Percentiles rank a stretch among this genome's conserved stretches.
Conservation (phyloP, 495 filamentous ascomycete genomes). For the Thozetella sp. region DNA sequence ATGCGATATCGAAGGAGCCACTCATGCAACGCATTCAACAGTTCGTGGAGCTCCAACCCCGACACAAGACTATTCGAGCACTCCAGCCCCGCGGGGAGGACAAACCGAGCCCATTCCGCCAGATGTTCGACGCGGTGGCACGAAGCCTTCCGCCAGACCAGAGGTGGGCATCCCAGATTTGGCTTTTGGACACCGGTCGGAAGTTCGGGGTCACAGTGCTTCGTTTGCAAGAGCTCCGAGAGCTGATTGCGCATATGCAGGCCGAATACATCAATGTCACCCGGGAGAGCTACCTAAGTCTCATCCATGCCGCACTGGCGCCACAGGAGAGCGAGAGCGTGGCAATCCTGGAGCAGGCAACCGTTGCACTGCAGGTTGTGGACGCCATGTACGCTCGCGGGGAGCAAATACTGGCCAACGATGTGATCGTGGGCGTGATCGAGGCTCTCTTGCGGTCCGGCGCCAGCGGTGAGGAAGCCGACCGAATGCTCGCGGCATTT, state of each 20-base stretch:
- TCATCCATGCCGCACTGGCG: constrained; percentile 33
- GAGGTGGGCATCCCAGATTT: constrained; percentile 30
- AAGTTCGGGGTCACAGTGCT: background rate
- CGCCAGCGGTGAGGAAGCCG: constrained; percentile 7
- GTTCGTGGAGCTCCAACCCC: background rate
- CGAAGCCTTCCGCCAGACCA: constrained; percentile 20
- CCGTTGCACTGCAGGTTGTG: constrained; percentile 29
- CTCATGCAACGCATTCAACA: background rate
- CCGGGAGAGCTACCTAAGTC: constrained; percentile 24
- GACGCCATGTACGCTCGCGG: constrained; percentile 39
- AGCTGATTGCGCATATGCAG: constrained; percentile 25
- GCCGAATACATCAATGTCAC: constrained; percentile 28
- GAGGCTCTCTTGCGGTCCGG: constrained; percentile 20
- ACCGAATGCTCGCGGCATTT: constrained; percentile 16
- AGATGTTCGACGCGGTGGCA: constrained; percentile 22
- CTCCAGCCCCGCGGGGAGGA: background rate
- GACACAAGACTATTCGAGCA: background rate
- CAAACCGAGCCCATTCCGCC: constrained; percentile 13
- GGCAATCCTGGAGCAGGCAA: constrained; percentile 14
- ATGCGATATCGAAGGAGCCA: background rate
- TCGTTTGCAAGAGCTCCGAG: constrained; percentile 4
- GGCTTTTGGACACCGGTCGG: constrained; percentile 18
- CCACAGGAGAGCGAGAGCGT: constrained; percentile 7
- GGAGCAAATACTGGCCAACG: constrained; percentile 31
- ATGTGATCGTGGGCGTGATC: constrained; percentile 38